These are phyloP conservation scores for Gracilaria caudata DNA, from an alignment of 23 red algal genomes.

Conservation along the genomic window DNA sequence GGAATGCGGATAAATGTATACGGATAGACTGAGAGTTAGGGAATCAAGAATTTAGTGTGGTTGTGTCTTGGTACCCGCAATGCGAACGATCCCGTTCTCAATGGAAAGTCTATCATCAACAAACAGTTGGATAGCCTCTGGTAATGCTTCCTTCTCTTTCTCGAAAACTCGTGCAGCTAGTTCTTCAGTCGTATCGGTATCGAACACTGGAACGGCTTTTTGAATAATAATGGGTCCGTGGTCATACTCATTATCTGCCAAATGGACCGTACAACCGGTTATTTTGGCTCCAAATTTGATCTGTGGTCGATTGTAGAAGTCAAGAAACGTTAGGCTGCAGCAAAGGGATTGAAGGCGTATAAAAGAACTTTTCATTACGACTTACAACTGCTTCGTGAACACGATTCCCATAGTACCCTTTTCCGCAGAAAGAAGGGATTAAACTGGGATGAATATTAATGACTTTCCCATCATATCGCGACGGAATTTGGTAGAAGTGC, in stretches of 20 bases:
- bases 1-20: not conserved
- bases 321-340: not conserved
- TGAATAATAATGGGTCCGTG: constrained; percentile 97
- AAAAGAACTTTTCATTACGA: not conserved
- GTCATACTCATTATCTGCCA: constrained; percentile 98
- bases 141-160: constrained; percentile 84
- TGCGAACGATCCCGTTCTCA: constrained; percentile 55
- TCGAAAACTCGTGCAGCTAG: constrained; percentile 89
- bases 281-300: constrained; percentile 95
- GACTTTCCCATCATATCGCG: constrained; percentile 76
- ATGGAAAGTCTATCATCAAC: constrained; percentile 56
- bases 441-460: constrained; percentile 98
- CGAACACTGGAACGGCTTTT: constrained; percentile 83
- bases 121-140: constrained; percentile 86
- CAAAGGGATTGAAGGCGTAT: not conserved
- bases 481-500: constrained; percentile 95
- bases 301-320: not conserved
- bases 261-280: constrained; percentile 94
- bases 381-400: constrained; percentile 96
- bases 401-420: constrained; percentile 86
- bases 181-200: constrained; percentile 70
- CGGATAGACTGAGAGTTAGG: not conserved
- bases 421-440: constrained; percentile 98
- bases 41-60: not conserved
- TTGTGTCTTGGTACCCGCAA: not conserved